These are phyloP conservation scores for Fraxinus ornus DNA, from an alignment of 305 asterid species.

Conservation along the genomic window DNA sequence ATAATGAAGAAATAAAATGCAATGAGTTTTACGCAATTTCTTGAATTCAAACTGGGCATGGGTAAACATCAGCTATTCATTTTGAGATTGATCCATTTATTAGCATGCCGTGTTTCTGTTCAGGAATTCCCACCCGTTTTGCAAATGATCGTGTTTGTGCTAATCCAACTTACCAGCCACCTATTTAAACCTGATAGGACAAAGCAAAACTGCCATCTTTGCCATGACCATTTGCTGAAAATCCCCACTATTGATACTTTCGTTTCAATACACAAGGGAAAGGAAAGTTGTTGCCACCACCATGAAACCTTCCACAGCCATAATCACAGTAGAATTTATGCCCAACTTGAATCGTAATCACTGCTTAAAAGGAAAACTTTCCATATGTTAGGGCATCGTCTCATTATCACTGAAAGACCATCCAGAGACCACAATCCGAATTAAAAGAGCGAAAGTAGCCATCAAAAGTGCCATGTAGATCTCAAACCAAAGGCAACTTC, in stretches of 20 bases:
- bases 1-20: neutral
- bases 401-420: neutral
- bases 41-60: neutral
- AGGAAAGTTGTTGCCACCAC: neutral
- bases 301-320: neutral
- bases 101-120: neutral
- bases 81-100: neutral
- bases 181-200: neutral
- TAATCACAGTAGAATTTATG: neutral
- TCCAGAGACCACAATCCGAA: neutral
- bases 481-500: neutral
- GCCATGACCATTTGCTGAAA: neutral
- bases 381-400: neutral
- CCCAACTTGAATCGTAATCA: neutral
- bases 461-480: neutral
- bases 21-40: neutral
- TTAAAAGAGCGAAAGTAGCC: neutral
- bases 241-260: neutral
- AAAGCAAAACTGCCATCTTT: neutral
- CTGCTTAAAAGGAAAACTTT: neutral
- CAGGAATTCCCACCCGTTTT: neutral
- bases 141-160: neutral
- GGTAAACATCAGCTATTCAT: neutral
- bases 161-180: neutral
- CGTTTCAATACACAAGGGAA: neutral